Percentiles rank a stretch among this genome's conserved stretches.
Evolutionary conservation across 1,284 basidiomycete species (phyloP).

Genomic region (Cryptococcus sp.): DNA sequence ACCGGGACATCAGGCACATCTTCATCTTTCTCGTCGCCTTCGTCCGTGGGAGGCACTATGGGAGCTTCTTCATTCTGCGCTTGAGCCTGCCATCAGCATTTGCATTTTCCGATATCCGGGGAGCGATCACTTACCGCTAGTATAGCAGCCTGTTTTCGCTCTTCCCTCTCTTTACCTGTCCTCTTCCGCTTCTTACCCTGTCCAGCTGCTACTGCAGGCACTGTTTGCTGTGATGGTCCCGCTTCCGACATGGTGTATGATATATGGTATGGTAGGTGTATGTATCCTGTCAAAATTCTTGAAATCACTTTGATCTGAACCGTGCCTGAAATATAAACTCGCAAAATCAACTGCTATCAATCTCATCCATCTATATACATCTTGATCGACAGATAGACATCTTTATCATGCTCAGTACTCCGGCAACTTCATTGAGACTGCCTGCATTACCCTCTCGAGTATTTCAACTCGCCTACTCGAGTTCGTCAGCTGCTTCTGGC

Average conservation of each 20-base stretch:
- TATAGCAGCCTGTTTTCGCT: slow-evolving; percentile 38
- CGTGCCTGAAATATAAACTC: neutral
- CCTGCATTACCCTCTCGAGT: neutral
- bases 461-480: neutral
- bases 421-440: neutral
- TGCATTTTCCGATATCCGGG: neutral
- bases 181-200: slow-evolving; percentile 42
- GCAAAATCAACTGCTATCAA: neutral
- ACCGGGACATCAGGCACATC: neutral
- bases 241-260: slow-evolving; percentile 1
- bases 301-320: neutral
- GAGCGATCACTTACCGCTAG: slow-evolving; percentile 5
- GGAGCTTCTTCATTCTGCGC: too few species aligned
- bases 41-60: too few species aligned
- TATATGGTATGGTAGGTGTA: too few species aligned
- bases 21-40: too few species aligned
- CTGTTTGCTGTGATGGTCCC: neutral
- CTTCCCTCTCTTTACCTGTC: slow-evolving; percentile 44
- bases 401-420: too few species aligned
- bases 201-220: neutral
- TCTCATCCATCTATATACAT: neutral
- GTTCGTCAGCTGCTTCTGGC: neutral
- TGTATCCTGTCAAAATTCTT: neutral
- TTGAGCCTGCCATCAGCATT: neutral
- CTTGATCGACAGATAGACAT: too few species aligned